These are phyloP conservation scores for Starmerella vitae DNA, from an alignment of 805 yeast species.

Conservation along the genomic window DNA sequence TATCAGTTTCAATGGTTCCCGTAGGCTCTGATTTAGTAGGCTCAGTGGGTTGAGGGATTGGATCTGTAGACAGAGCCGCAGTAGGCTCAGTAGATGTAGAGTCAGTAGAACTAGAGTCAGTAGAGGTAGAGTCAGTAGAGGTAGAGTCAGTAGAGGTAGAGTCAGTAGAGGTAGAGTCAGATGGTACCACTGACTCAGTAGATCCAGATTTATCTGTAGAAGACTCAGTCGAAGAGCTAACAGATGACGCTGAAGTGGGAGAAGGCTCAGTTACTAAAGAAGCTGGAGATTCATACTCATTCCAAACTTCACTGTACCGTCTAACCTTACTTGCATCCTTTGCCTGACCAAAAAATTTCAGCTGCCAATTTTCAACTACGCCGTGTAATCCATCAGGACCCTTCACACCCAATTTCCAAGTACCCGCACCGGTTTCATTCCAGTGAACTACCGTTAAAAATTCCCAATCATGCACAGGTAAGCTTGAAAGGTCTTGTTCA, in stretches of 20 bases:
- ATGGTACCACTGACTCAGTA: not conserved
- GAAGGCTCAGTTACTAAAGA: slow-evolving; percentile 8
- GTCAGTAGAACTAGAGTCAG: not conserved
- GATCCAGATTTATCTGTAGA: not conserved
- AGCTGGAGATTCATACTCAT: slow-evolving; percentile 16
- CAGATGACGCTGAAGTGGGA: not conserved
- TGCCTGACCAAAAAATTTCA: slow-evolving; percentile 71
- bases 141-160: not conserved
- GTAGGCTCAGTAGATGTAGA: too few species aligned
- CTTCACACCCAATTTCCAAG: slow-evolving; percentile 63
- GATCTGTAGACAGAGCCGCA: too few species aligned
- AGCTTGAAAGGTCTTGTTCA: slow-evolving; percentile 38
- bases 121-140: not conserved
- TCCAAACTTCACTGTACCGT: slow-evolving; percentile 30
- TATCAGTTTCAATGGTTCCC: too few species aligned
- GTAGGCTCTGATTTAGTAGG: too few species aligned
- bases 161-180: not conserved
- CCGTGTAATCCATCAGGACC: slow-evolving; percentile 28
- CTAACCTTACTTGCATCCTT: slow-evolving; percentile 50
- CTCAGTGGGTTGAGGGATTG: too few species aligned
- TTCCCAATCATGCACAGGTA: slow-evolving; percentile 70
- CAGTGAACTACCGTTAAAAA: slow-evolving; percentile 98
- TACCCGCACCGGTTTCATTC: slow-evolving; percentile 74
- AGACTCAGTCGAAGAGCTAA: not conserved
- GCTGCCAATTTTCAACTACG: slow-evolving; percentile 51